Conservation (phyloP, 345 rosid genomes). For the Eucalyptus tenuipes region DNA sequence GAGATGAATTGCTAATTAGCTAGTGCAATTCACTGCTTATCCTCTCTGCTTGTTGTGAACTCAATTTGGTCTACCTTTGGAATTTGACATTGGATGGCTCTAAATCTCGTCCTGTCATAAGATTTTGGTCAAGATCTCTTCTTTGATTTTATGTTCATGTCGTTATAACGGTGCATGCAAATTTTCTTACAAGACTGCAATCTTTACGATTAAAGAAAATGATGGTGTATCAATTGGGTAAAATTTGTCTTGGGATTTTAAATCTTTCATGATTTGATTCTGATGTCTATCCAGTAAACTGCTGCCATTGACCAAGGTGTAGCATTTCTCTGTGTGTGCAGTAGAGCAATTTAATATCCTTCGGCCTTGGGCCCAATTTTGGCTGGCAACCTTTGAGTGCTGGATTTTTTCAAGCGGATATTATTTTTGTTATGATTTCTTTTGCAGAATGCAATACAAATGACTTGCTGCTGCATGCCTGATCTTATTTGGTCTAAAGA, state of each 20-base stretch:
- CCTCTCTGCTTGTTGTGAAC: not conserved
- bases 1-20: not conserved
- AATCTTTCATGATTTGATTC: not conserved
- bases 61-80: not conserved
- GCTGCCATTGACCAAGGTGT: not conserved
- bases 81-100: not conserved
- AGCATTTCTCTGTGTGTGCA: not conserved
- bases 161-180: not conserved
- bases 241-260: not conserved
- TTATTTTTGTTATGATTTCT: not conserved
- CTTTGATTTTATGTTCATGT: not conserved
- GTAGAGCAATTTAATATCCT: not conserved
- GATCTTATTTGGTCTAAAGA: not conserved
- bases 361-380: not conserved
- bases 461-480: not conserved
- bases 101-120: not conserved
- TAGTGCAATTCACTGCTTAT: not conserved
- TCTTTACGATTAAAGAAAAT: not conserved
- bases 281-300: not conserved
- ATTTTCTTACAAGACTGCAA: not conserved
- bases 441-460: not conserved
- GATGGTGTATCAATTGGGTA: not conserved
- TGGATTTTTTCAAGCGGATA: not conserved
- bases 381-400: not conserved
- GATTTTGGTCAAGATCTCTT: not conserved